These are phyloP conservation scores for Allodekkera sacchari DNA, from an alignment of 805 yeast genomes.

Conservation along the genomic window DNA sequence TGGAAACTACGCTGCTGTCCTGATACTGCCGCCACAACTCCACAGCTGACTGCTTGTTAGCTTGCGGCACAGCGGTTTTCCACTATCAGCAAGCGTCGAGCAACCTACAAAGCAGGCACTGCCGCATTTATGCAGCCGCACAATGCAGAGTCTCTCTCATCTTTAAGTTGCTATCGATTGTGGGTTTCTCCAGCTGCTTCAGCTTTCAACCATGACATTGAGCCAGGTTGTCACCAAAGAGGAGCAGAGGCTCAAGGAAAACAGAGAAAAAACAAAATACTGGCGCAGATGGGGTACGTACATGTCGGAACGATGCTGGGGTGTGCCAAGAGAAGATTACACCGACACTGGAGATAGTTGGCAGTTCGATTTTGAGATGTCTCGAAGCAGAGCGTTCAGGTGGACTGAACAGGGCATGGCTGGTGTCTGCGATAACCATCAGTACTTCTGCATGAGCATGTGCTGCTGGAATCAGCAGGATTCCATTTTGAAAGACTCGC, in stretches of 20 bases:
- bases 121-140: too few relatives aligned
- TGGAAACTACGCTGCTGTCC: too few relatives aligned
- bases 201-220: too few relatives aligned
- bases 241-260: conserved; percentile 34
- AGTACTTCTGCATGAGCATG: conserved; percentile 63
- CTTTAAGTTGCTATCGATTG: too few relatives aligned
- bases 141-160: too few relatives aligned
- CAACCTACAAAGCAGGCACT: too few relatives aligned
- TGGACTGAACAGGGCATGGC: conserved; percentile 98
- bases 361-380: conserved; percentile 83
- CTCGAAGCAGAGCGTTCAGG: conserved; percentile 70
- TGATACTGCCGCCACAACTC: too few relatives aligned
- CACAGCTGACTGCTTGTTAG: too few relatives aligned
- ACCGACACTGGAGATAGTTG: conserved; percentile 84
- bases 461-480: conserved; percentile 92
- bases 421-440: conserved; percentile 82
- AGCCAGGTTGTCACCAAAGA: conserved; percentile 18
- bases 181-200: too few relatives aligned
- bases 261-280: conserved; percentile 36
- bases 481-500: conserved; percentile 72
- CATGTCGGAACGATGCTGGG: conserved; percentile 82
- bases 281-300: conserved; percentile 93
- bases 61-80: too few relatives aligned
- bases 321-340: conserved; percentile 82
- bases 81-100: too few relatives aligned